A percentile compares a stretch with the other conserved stretches of the same genome.
phyloP scores from a whole-genome alignment of 345 rosid genomes.

The Eutrema japonicum region DNA sequence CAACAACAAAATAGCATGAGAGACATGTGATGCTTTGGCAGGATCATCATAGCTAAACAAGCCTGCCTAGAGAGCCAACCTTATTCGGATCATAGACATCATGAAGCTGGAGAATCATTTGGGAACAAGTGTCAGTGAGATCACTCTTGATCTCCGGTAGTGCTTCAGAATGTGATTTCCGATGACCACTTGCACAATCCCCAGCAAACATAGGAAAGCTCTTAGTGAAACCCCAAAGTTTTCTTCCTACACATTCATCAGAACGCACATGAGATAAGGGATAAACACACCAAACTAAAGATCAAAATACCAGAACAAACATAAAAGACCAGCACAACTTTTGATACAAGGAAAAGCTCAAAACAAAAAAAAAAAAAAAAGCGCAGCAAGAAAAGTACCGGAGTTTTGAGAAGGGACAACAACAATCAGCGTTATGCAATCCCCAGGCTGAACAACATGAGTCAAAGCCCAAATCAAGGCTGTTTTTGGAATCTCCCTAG shows the following conservation, averaged over 20 bases:
- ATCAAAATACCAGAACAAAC: background rate
- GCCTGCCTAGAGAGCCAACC: slow-evolving; percentile 45
- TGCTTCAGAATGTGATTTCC: slow-evolving; percentile 74
- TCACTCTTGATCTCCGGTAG: slow-evolving; percentile 74
- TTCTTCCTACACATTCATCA: slow-evolving; percentile 62
- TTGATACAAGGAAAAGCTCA: background rate
- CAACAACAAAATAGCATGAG: slow-evolving; percentile 18
- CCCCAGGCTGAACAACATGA: slow-evolving; percentile 96
- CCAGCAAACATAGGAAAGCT: slow-evolving; percentile 95
- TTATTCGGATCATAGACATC: slow-evolving; percentile 98
- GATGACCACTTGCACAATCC: slow-evolving; percentile 89
- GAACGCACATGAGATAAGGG: background rate
- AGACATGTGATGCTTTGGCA: slow-evolving; percentile 9
- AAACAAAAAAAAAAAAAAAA: background rate
- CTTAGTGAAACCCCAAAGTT: slow-evolving; percentile 90
- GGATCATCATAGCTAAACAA: background rate
- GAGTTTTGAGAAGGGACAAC: slow-evolving; percentile 84
- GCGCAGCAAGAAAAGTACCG: slow-evolving; percentile 50
- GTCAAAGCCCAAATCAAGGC: slow-evolving; percentile 99
- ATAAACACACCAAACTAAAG: slow-evolving; percentile 17
- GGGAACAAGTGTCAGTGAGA: slow-evolving; percentile 91
- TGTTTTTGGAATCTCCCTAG: slow-evolving; percentile 91
- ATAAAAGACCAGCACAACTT: background rate
- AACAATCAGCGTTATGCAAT: slow-evolving; percentile 89
- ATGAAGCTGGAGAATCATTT: slow-evolving; percentile 97